Evolutionary conservation across 202 grass and related monocot genomes (phyloP), one percentile per base, ranked within the genome.

Genomic region (Eragrostis tef): DNA sequence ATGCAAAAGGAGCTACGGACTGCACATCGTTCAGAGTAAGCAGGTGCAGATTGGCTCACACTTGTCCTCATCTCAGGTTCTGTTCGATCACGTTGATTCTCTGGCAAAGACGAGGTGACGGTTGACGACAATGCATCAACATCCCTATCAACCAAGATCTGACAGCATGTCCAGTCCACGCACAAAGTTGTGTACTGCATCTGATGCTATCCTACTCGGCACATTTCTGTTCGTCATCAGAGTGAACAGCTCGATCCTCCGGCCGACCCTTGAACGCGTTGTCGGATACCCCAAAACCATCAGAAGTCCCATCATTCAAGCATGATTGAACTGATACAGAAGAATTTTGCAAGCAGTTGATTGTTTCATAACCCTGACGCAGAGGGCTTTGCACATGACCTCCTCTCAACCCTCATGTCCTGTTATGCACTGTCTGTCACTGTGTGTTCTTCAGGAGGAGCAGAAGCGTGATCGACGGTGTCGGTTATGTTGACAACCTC

Each of bases 61-160:
- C 19, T 15, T 26, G 64, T 24, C 48, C 58, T 64, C 79, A 46
- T 16, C 29, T n/a, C 48, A 73, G 47, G 34, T 79, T 73, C 75
- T 79, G 75, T 73, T 80, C 8, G 68, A 67, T 74, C 75, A 80
- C 60, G 84, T 74, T 80, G 76, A 80, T 86, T 86, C 69, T 67
- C 76, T 48, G 48, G 48, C 8, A 6, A 25, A 39, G 16, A 34
- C 11, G 29, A 41, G 16, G 16, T 78, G 74, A 71, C 11, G 15
- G 74, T 52, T 65, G 75, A 54, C 75, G 75, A 85, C 75, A 85
- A 73, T 0, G 54, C 66, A 53, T 51, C 17, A 52, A 15, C 47
- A 43, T 64, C 56, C 44, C 74, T 20, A 63, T 64, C 83, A 31
- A 12, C 75, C 14, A 7, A 48, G 64, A 66, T 66, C 59, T 73